Base-by-base conservation (phyloP, 257 asterid species). In the Eucommia ulmoides region DNA sequence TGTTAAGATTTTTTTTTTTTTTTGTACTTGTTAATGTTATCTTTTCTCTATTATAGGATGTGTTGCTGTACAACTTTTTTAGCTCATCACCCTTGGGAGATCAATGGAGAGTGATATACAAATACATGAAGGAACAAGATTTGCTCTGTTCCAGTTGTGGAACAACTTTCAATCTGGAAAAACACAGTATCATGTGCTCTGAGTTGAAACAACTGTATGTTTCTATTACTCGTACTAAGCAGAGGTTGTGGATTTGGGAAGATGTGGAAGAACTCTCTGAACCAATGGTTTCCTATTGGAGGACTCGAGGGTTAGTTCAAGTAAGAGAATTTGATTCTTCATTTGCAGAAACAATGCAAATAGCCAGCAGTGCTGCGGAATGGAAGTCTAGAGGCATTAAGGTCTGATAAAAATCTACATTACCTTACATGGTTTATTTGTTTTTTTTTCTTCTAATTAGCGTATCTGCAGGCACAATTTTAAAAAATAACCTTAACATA, bases 31-130 rank as follows among this genome's bases (percentile, higher is more conserved):
- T n/a, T n/a, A n/a, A n/a, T n/a, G n/a, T n/a, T n/a, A n/a, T n/a
- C n/a, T n/a, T n/a, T n/a, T n/a, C n/a, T n/a, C n/a, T n/a, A n/a
- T 58, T 59, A 58, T 54, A 83, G 89, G 94, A 79, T 61, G 94
- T 83, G 0, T 49, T 83, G 50, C 49, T 83, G 20, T 83, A 74
- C 54, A 77, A 83, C 53, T 79, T 83, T 58, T 77, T 83, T 17
- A 69, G 86, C 24, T 74, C 89, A 1, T 79, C 89, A 10, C 89
- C 81, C 15, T 45, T 76, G 62, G 56, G 55, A 22, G 64, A 62
- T 50, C 80, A 82, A 19, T 82, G 94, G 94, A 72, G 83, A 61
- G 82, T 79, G 23, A 62, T 79, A 3, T 79, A 79, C 20, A 80
- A 74, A 54, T 82, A 53, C 65, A 49, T 76, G 80, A 63, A 74